phyloP scores from a whole-genome alignment of 495 filamentous ascomycete genomes.

The Penicillium crystallinum region DNA sequence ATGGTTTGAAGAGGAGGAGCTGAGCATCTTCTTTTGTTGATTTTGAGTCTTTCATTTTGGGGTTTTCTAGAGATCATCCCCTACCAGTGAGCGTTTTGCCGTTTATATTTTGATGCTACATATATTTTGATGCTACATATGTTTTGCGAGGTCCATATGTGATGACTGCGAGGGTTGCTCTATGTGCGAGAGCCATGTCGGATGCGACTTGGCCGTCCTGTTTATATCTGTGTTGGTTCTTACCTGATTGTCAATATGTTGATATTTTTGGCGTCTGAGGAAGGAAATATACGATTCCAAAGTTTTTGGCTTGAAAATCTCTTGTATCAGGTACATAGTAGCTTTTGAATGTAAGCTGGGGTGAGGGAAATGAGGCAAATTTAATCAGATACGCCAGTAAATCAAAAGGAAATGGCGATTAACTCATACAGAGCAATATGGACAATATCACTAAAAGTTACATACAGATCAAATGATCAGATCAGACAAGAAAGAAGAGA shows the following conservation, averaged over 20 bases:
- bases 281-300: neutral
- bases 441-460: conserved; percentile 6
- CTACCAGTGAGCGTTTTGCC: conserved; percentile 3
- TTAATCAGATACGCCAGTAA: neutral
- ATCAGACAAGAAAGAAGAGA: conserved; percentile 1
- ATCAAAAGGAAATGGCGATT: neutral
- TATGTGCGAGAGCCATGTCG: neutral
- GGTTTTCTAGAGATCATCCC: neutral
- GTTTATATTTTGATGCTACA: neutral
- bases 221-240: neutral
- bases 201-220: neutral
- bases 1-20: conserved; percentile 17
- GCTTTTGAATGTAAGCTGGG: neutral
- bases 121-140: neutral
- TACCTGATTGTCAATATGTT: neutral
- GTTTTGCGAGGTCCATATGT: neutral
- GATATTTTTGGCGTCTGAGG: neutral
- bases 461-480: neutral
- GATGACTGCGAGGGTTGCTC: neutral
- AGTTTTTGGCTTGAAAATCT: neutral
- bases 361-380: neutral
- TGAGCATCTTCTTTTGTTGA: conserved; percentile 7
- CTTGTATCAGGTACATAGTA: neutral
- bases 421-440: conserved; percentile 1
- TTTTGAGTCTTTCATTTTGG: neutral